These are phyloP conservation scores for Aspergillus sp. DNA, from an alignment of 2,329 filamentous ascomycete species.

Conservation along the genomic window DNA sequence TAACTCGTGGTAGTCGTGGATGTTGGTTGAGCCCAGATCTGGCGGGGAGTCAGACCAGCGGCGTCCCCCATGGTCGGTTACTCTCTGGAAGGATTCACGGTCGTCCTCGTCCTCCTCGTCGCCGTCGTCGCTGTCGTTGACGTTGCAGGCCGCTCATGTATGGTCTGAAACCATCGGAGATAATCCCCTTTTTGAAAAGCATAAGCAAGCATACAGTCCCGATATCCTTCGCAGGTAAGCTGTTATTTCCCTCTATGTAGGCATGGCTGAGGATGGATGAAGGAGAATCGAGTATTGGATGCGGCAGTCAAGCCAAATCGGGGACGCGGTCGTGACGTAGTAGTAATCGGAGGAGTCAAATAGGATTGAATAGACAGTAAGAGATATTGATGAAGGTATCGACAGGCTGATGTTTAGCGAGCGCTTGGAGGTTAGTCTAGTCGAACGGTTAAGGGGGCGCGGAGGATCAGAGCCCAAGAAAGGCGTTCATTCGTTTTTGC, in stretches of 20 bases:
- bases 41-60: conserved; percentile 29
- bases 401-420: too few species aligned
- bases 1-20: conserved; percentile 31
- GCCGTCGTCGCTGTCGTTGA: neutral
- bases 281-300: neutral
- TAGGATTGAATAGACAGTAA: conserved; percentile 1
- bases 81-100: conserved; percentile 8
- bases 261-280: neutral
- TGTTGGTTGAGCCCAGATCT: conserved; percentile 35
- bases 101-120: neutral
- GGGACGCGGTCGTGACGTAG: neutral
- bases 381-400: neutral
- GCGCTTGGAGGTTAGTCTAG: too few species aligned
- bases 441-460: too few species aligned
- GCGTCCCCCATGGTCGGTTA: conserved; percentile 27
- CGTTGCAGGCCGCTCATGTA: neutral
- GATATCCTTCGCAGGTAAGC: too few species aligned
- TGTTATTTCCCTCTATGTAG: neutral
- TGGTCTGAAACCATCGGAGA: conserved; percentile 4
- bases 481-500: neutral
- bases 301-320: neutral
- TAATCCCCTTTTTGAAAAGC: neutral
- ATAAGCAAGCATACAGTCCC: neutral
- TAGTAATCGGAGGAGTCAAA: neutral
- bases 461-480: too few species aligned